Conservation (phyloP, 1,139 yeast species). For the Yamadazyma triangularis region DNA sequence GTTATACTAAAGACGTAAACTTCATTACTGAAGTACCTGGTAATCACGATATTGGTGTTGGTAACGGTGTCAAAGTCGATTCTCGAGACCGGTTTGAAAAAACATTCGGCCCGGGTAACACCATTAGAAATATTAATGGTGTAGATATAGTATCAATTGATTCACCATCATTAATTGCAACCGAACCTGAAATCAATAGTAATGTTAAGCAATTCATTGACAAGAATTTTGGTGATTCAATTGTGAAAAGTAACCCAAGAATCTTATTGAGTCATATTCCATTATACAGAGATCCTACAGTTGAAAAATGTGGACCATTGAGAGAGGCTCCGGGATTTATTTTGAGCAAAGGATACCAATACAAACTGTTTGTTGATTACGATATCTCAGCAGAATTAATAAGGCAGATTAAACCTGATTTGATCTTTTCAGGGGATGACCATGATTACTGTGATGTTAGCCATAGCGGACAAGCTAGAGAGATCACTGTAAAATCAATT, state of each 20-base stretch:
- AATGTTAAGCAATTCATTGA: slow-evolving; percentile 30
- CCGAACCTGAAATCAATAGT: slow-evolving; percentile 19
- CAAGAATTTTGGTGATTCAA: slow-evolving; percentile 5
- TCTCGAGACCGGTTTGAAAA: slow-evolving; percentile 35
- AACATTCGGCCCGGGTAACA: slow-evolving; percentile 41
- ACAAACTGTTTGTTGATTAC: slow-evolving; percentile 39
- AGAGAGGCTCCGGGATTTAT: slow-evolving; percentile 33
- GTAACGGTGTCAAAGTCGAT: slow-evolving; percentile 37
- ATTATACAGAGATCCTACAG: slow-evolving; percentile 32
- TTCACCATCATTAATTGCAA: slow-evolving; percentile 39
- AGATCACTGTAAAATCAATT: slow-evolving; percentile 52
- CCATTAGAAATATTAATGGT: slow-evolving; percentile 21
- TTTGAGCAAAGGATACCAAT: slow-evolving; percentile 43
- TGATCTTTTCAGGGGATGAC: slow-evolving; percentile 49
- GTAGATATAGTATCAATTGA: slow-evolving; percentile 47
- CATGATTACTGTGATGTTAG: slow-evolving; percentile 52
- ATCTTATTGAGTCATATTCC: slow-evolving; percentile 50
- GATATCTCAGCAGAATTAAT: slow-evolving; percentile 26
- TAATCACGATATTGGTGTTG: slow-evolving; percentile 57
- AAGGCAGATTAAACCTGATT: slow-evolving; percentile 30
- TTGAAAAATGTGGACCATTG: slow-evolving; percentile 37
- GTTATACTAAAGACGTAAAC: slow-evolving; percentile 20
- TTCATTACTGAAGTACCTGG: slow-evolving; percentile 44
- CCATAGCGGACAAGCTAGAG: slow-evolving; percentile 31
- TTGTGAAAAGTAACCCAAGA: slow-evolving; percentile 21